Conservation (phyloP, 2,329 filamentous ascomycete genomes). For the Lachnellula arida region DNA sequence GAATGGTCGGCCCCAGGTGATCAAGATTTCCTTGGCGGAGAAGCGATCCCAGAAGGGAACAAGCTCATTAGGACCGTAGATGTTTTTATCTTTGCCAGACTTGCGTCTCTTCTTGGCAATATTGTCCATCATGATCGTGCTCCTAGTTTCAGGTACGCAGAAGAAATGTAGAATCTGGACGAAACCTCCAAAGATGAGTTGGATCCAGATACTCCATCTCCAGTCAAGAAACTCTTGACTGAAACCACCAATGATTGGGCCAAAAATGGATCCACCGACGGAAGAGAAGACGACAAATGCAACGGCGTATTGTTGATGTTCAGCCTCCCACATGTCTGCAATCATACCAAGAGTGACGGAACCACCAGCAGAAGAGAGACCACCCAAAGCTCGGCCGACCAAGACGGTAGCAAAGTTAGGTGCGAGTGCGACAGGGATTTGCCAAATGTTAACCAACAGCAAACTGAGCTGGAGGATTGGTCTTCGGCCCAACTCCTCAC, state of each 20-base stretch:
- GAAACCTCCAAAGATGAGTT: conserved; percentile 70
- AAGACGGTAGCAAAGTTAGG: conserved; percentile 68
- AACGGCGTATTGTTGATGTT: conserved; percentile 70
- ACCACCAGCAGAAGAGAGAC: conserved; percentile 66
- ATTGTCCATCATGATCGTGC: conserved; percentile 70
- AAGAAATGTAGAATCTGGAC: conserved; percentile 64
- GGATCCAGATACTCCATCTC: conserved; percentile 81
- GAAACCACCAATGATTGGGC: conserved; percentile 75
- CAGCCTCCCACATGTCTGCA: conserved; percentile 67
- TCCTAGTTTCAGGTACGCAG: conserved; percentile 72
- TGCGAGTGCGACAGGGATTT: conserved; percentile 66
- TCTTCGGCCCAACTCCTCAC: conserved; percentile 75
- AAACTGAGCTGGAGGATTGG: conserved; percentile 69
- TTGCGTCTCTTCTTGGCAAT: conserved; percentile 72
- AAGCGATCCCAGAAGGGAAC: conserved; percentile 55
- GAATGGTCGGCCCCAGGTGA: conserved; percentile 61
- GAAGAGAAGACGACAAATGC: conserved; percentile 75
- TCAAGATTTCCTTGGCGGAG: conserved; percentile 50
- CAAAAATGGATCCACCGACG: conserved; percentile 70
- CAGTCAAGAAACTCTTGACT: conserved; percentile 62
- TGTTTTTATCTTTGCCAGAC: conserved; percentile 46
- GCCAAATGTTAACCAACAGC: conserved; percentile 73
- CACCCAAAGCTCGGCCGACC: conserved; percentile 65
- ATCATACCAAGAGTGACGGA: conserved; percentile 73
- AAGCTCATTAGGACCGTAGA: conserved; percentile 72